Base-by-base conservation (phyloP, 148 eudicot genomes). In the Camellia granthamiana region DNA sequence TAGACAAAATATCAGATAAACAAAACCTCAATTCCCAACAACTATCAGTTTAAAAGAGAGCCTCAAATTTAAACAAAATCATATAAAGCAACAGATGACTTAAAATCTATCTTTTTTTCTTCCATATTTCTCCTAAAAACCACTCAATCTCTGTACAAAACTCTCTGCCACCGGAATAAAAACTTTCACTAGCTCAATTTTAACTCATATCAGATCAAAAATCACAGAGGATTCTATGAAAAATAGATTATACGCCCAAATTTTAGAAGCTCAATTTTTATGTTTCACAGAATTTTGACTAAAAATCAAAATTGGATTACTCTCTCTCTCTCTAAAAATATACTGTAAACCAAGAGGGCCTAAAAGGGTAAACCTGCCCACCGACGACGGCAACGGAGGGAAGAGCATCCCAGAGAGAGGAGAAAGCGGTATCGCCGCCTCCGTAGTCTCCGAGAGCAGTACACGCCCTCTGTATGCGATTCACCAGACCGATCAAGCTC, bases 301-400 rank as follows among this genome's bases (percentile, higher is more conserved):
- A 3, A 11, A 30, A 14, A 58, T 58, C 61, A 9, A 58, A 58
- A 58, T 5, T 58, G 15, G 15, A 58, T 58, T 10, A 58, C 52
- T 49, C 52, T 49, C 52, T 49, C 52, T 49, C 52, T 49, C 52
- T 49, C 52, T 7, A 49, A 49, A 49, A 49, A 49, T 49, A 7
- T 49, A 7, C 38, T 30, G 38, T 30, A 30, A 30, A 30, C 38
- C 1, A 42, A 4, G 19, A 52, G 16, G 7, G 47, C 56, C 64
- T 3, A 46, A 42, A 66, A 47, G 7, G 23, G 9, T 16, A 43
- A 49, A 90, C 93, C 93, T 90, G 93, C 16, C 93, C 93, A 51
- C 94, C 94, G 76, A 91, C 94, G 30, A 91, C 94, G 75, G 90
- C 94, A 46, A 91, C 92, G 42, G 94, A 86, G 62, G 94, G 94